phyloP scores from a whole-genome alignment of 1,284 basidiomycete species.

The Ustilago xerochloae region DNA sequence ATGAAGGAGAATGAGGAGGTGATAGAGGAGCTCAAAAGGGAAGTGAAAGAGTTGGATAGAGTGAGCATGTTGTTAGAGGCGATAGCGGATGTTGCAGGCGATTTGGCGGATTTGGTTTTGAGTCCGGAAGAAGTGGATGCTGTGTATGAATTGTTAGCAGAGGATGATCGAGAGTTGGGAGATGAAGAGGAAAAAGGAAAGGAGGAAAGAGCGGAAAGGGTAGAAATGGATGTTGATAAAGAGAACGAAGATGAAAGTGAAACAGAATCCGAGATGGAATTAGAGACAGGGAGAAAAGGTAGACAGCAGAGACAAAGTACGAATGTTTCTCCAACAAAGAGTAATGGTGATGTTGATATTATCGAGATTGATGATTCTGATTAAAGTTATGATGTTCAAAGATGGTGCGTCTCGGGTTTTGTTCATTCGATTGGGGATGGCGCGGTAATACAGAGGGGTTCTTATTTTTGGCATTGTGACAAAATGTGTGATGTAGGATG shows the following conservation, averaged over 20 bases:
- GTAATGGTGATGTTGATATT: constrained; percentile 9
- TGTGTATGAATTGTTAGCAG: constrained; percentile 52
- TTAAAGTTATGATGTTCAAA: not conserved
- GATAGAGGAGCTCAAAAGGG: constrained; percentile 16
- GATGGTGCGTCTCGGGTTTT: not conserved
- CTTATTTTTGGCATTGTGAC: not conserved
- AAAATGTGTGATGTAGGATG: too few relatives aligned
- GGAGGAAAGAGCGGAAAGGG: constrained; percentile 15
- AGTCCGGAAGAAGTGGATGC: constrained; percentile 59
- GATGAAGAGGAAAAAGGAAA: constrained; percentile 24
- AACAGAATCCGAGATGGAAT: constrained; percentile 41
- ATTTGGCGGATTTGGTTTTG: constrained; percentile 58
- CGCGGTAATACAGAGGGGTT: too few relatives aligned
- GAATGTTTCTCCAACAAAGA: not conserved
- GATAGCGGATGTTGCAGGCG: constrained; percentile 53
- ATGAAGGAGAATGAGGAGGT: constrained; percentile 9
- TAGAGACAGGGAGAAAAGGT: constrained; percentile 1
- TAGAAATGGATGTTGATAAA: constrained; percentile 23
- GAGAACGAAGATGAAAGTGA: constrained; percentile 21
- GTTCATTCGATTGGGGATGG: not conserved
- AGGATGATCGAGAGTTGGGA: constrained; percentile 28
- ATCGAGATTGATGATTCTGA: constrained; percentile 46
- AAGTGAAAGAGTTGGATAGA: constrained; percentile 18
- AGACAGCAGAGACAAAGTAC: not conserved
- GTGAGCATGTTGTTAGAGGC: constrained; percentile 45